Conservation (phyloP, 805 yeast genomes). For the Wickerhamiella sorbophila region DNA sequence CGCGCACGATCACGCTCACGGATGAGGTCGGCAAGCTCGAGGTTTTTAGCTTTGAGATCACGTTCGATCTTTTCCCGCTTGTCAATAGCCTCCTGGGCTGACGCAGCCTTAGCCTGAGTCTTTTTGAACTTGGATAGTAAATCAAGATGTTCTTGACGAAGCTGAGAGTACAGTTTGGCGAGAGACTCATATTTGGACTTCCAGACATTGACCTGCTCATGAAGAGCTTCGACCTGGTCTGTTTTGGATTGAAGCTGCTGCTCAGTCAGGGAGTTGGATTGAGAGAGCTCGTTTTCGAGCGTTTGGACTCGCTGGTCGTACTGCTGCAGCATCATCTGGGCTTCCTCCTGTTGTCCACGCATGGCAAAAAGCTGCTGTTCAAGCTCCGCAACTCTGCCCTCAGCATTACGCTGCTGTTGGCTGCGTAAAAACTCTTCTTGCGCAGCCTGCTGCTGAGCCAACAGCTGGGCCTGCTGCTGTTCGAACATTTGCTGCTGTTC, state of each 20-base stretch:
- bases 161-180: conserved; percentile 78
- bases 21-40: conserved; percentile 77
- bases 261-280: conserved; percentile 47
- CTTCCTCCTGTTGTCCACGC: conserved; percentile 72
- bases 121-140: conserved; percentile 64
- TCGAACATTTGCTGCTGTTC: conserved; percentile 58
- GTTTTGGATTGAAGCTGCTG: conserved; percentile 66
- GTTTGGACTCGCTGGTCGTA: conserved; percentile 76
- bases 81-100: conserved; percentile 80
- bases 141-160: conserved; percentile 82
- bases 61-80: conserved; percentile 69
- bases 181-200: conserved; percentile 74
- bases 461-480: conserved; percentile 61
- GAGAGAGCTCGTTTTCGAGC: conserved; percentile 56
- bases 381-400: conserved; percentile 63
- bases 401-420: conserved; percentile 45
- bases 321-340: conserved; percentile 69
- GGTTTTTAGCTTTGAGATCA: conserved; percentile 70
- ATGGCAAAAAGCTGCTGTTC: conserved; percentile 68
- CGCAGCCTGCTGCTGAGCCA: conserved; percentile 51
- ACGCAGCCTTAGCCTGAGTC: conserved; percentile 70
- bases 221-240: conserved; percentile 50
- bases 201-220: conserved; percentile 69
- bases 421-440: conserved; percentile 49
- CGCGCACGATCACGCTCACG: conserved; percentile 83